Conservation (phyloP, 139 green algal species). For the Spirogloea muscicola region DNA sequence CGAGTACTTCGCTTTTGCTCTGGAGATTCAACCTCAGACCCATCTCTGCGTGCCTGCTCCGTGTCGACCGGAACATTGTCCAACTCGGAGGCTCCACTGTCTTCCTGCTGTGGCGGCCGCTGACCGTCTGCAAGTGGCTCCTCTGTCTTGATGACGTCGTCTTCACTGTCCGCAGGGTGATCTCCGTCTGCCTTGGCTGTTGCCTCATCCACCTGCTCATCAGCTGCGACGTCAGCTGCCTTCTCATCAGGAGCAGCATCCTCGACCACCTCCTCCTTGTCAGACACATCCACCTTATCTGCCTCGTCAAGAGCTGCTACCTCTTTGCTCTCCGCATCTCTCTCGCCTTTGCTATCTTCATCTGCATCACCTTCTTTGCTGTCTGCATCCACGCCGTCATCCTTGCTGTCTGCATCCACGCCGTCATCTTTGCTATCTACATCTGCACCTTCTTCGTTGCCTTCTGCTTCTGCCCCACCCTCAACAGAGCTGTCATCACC, state of each 20-base stretch:
- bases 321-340: not conserved
- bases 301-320: not conserved
- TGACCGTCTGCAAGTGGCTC: not conserved
- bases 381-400: not conserved
- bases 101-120: not conserved
- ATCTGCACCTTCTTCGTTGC: not conserved
- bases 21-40: no score
- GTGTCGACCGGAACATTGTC: no score
- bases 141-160: not conserved
- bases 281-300: not conserved
- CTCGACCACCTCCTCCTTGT: not conserved
- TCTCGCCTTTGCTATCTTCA: not conserved
- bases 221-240: not conserved
- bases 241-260: conserved; percentile 1
- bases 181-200: not conserved
- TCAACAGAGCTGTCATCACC: no score
- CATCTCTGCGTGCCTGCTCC: no score
- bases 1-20: no score
- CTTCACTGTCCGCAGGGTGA: not conserved
- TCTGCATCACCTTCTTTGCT: not conserved
- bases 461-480: not conserved
- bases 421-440: not conserved
- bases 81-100: not conserved
- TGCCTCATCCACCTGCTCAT: not conserved
- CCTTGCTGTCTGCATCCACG: not conserved